phyloP scores from a whole-genome alignment of 495 filamentous ascomycete genomes.

The Lindgomyces ingoldianus region DNA sequence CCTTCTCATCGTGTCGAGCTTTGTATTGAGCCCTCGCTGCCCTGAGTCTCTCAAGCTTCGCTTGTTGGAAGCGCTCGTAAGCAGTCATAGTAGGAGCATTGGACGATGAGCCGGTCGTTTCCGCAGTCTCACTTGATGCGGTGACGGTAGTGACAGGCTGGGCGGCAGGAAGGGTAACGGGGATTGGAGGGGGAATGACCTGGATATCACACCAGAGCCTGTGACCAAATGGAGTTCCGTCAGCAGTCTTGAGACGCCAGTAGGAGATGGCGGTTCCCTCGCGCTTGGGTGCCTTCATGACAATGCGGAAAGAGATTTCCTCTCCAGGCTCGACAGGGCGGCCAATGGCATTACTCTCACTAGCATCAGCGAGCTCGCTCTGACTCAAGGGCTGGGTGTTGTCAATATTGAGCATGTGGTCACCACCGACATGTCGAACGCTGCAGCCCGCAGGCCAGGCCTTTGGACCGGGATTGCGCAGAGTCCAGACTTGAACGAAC shows the following conservation, averaged over 20 bases:
- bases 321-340: slow-evolving; percentile 69
- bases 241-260: slow-evolving; percentile 86
- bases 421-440: slow-evolving; percentile 88
- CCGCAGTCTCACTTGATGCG: neutral
- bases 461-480: slow-evolving; percentile 76
- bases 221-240: slow-evolving; percentile 84
- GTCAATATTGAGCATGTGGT: slow-evolving; percentile 91
- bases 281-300: slow-evolving; percentile 74
- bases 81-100: slow-evolving; percentile 2
- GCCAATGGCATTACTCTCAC: slow-evolving; percentile 77
- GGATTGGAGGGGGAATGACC: slow-evolving; percentile 16
- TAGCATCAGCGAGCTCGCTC: slow-evolving; percentile 67
- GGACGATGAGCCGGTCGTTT: neutral
- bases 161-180: slow-evolving; percentile 3
- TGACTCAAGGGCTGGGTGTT: slow-evolving; percentile 72
- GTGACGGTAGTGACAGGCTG: neutral
- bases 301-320: slow-evolving; percentile 76
- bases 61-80: slow-evolving; percentile 17
- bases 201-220: slow-evolving; percentile 92
- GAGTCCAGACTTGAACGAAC: slow-evolving; percentile 90
- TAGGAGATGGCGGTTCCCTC: slow-evolving; percentile 82
- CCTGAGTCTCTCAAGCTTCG: neutral
- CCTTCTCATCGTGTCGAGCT: slow-evolving; percentile 13
- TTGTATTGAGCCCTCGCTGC: neutral
- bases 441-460: slow-evolving; percentile 88